A percentile compares a stretch with the other conserved stretches of the same genome.
Evolutionary conservation across 768 basidiomycete genomes (phyloP).

Genomic region (Kwoniella pini): DNA sequence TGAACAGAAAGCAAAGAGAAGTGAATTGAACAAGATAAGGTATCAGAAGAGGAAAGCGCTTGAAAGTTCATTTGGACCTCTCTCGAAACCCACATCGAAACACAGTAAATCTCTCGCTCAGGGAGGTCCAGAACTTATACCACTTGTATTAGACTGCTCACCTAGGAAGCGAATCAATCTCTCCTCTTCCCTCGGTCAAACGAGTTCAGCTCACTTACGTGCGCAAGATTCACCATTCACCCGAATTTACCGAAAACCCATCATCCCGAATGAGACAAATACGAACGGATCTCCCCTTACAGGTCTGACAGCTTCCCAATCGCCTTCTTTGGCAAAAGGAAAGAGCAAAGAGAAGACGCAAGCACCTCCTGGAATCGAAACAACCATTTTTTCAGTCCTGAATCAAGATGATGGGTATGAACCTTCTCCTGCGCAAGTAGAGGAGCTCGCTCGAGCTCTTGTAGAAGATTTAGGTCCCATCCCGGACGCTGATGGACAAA

Average conservation of each 20-base stretch:
- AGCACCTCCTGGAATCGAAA: background rate
- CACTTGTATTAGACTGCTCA: constrained; percentile 6
- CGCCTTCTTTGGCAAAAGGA: too few relatives aligned
- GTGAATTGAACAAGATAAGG: background rate
- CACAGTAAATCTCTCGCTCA: background rate
- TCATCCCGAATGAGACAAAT: background rate
- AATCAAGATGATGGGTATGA: constrained; percentile 6
- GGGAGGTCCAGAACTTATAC: background rate
- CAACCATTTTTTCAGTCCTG: background rate
- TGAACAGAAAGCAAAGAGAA: background rate
- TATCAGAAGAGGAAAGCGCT: background rate
- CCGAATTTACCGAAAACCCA: background rate
- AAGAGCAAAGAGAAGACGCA: background rate
- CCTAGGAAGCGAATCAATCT: constrained; percentile 19
- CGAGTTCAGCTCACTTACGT: background rate
- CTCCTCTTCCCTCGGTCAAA: background rate
- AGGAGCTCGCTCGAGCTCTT: constrained; percentile 8
- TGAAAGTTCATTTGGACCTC: background rate
- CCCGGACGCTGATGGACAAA: background rate
- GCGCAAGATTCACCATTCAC: constrained; percentile 3
- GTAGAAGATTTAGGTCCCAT: background rate
- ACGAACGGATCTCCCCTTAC: too few relatives aligned
- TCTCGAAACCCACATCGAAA: background rate
- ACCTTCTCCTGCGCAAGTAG: constrained; percentile 8
- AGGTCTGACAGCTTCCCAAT: too few relatives aligned